These are phyloP conservation scores for Wickerhamomyces canadensis DNA, from an alignment of 805 yeast species.

Conservation along the genomic window DNA sequence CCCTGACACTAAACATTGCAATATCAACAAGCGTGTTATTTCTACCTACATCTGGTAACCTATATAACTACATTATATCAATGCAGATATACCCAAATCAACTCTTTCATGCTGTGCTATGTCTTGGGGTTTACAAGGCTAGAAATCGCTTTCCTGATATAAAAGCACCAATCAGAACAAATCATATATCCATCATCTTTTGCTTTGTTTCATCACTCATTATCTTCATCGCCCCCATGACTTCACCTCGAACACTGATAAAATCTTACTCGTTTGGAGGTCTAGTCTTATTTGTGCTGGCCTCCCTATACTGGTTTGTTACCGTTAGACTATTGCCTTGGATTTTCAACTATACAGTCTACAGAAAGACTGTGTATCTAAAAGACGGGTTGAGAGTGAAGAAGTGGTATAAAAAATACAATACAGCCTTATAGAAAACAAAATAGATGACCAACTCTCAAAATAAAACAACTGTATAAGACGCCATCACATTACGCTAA, in stretches of 20 bases:
- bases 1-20: slow-evolving; percentile 30
- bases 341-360: slow-evolving; percentile 4
- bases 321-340: slow-evolving; percentile 13
- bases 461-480: too few species aligned
- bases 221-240: slow-evolving; percentile 9
- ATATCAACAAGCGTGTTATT: slow-evolving; percentile 27
- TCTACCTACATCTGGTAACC: slow-evolving; percentile 26
- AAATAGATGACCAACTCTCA: too few species aligned
- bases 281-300: slow-evolving; percentile 35
- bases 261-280: slow-evolving; percentile 28
- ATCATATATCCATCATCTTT: slow-evolving; percentile 21
- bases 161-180: slow-evolving; percentile 45
- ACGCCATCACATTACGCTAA: slow-evolving; percentile 52
- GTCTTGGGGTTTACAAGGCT: slow-evolving; percentile 50
- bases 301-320: slow-evolving; percentile 27
- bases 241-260: slow-evolving; percentile 6
- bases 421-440: not conserved
- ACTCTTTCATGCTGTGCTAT: slow-evolving; percentile 43
- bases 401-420: slow-evolving; percentile 6
- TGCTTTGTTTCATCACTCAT: slow-evolving; percentile 9
- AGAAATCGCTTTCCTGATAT: slow-evolving; percentile 41
- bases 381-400: slow-evolving; percentile 7
- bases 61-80: slow-evolving; percentile 36
- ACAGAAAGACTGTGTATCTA: slow-evolving; percentile 5
- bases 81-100: slow-evolving; percentile 43